These are phyloP conservation scores for Zygosaccharomyces bisporus DNA, from an alignment of 805 yeast species.

Conservation along the genomic window DNA sequence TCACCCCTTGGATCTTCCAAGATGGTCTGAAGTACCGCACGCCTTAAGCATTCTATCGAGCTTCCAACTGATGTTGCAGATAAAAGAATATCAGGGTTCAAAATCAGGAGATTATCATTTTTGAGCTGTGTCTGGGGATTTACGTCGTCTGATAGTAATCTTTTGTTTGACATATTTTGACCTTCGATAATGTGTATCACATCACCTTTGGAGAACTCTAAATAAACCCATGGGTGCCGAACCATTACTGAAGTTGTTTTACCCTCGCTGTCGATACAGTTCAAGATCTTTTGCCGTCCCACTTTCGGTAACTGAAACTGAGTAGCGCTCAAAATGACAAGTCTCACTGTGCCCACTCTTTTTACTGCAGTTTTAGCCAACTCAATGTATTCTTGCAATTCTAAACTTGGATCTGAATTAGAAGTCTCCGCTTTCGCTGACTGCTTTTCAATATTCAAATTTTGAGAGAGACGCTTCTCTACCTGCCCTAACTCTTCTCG, in stretches of 20 bases:
- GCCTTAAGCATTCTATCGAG: slow-evolving; percentile 67
- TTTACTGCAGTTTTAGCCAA: slow-evolving; percentile 44
- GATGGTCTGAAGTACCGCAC: slow-evolving; percentile 57
- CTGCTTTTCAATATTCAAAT: slow-evolving; percentile 5
- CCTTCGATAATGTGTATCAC: slow-evolving; percentile 58
- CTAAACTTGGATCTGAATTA: slow-evolving; percentile 1
- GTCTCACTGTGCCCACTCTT: slow-evolving; percentile 42
- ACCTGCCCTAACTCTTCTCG: slow-evolving; percentile 8
- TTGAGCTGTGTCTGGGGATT: slow-evolving; percentile 30
- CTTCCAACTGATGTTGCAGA: slow-evolving; percentile 82
- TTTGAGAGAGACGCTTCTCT: slow-evolving; percentile 16
- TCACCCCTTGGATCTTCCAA: slow-evolving; percentile 57
- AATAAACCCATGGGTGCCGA: slow-evolving; percentile 56
- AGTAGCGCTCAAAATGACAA: slow-evolving; percentile 21
- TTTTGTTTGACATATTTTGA: slow-evolving; percentile 28
- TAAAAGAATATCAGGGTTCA: slow-evolving; percentile 79
- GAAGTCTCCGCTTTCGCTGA: neutral
- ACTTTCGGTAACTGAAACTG: slow-evolving; percentile 22
- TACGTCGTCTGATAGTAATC: slow-evolving; percentile 30
- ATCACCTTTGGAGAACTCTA: slow-evolving; percentile 50
- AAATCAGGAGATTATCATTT: slow-evolving; percentile 58
- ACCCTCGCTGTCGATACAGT: slow-evolving; percentile 43
- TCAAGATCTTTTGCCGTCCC: slow-evolving; percentile 51
- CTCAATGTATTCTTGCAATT: slow-evolving; percentile 11
- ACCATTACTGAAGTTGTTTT: slow-evolving; percentile 44